Base-by-base conservation (phyloP, 2,329 filamentous ascomycete genomes). In the Calycina herbarum region DNA sequence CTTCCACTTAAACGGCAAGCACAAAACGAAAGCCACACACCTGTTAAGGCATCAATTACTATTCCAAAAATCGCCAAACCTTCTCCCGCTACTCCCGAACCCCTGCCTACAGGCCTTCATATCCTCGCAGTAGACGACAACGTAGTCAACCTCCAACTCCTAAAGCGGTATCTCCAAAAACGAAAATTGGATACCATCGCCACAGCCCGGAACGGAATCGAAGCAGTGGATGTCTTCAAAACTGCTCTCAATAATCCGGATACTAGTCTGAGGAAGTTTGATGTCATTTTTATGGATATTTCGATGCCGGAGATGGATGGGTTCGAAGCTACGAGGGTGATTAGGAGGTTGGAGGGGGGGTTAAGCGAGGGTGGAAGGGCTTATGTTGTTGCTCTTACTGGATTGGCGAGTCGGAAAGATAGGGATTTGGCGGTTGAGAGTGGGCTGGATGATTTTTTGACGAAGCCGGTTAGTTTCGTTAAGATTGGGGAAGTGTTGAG, bases 281-380 rank as follows among this genome's bases (percentile, higher is more conserved):
- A 78, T 35, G 75, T 82, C 29, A 76, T 84, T 5, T 77, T 84
- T 35, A 84, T 85, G 81, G 83, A 86, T 67, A 78, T 85, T 6
- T 80, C 80, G 62, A 86, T 86, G 84, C 84, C 84, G 0, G 77
- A 84, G 15, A 82, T 85, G 76, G 79, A 86, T 65, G 82, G 82
- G 0, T 70, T 83, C 4, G 78, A 79, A 54, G 76, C 81, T 0
- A 84, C 82, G 13, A 77, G 78, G 3, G 75, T 75, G 45, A 85
- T 85, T 17, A 78, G 83, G 3, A 76, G 78, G 2, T 76, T 81
- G 24, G 83, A 85, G 80, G 31, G n/a, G 20, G 42, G 42, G 29
- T 63, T 56, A 58, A 51, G 3, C 20, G 24, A 3, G 10, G 6
- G 15, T 1, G 68, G 73, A 1, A 77, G 77, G 0, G 78, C 80